Base-by-base conservation (phyloP, 2,329 filamentous ascomycete species). In the Bipolaris victoriae region DNA sequence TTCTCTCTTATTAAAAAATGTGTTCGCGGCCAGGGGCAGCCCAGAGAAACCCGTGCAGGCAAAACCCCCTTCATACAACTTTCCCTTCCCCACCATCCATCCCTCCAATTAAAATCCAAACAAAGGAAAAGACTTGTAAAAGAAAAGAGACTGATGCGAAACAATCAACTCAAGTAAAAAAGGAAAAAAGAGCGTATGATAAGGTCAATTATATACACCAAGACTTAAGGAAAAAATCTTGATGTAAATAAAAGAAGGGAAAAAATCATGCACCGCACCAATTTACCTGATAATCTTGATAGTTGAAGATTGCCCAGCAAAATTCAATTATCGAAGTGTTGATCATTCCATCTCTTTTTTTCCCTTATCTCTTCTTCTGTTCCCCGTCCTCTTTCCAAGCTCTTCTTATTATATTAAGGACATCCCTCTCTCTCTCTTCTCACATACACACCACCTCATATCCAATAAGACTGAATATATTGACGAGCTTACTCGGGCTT, bases 401-500 rank as follows among this genome's bases (percentile, higher is more conserved):
- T 10, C 26, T 29, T 10, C 26, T 7, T 7, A 29, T 29, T 29
- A 29, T 10, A 29, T 29, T 29, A 29, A 26, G 6, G 9, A 9
- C 26, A 29, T 29, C 24, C 6, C 24, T 18, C 9, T 11, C 18
- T 40, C 35, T 31, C 20, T 29, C 26, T 29, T 29, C 26, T 29
- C 26, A 2, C 7, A 29, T 6, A 29, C 1, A 29, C 7, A 29
- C 26, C 26, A 29, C 26, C 7, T 29, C 26, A 10, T 10, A 3
- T 10, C 3, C 9, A 3, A 29, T 29, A 3, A 3, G 3, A 10
- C 10, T 29, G 26, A 29, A 10, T 29, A 29, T 20, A 29, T 29
- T 29, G 26, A 29, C 1, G 3, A 10, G 26, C 9, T 16, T 68
- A 72, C 62, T 71, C 64, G 24, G 65, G 59, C 68, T 73, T 74